A percentile compares a stretch with the other conserved stretches of the same genome.
Evolutionary conservation across 78 protist species (phyloP).

Genomic region (Tieghemostelium lacteum): DNA sequence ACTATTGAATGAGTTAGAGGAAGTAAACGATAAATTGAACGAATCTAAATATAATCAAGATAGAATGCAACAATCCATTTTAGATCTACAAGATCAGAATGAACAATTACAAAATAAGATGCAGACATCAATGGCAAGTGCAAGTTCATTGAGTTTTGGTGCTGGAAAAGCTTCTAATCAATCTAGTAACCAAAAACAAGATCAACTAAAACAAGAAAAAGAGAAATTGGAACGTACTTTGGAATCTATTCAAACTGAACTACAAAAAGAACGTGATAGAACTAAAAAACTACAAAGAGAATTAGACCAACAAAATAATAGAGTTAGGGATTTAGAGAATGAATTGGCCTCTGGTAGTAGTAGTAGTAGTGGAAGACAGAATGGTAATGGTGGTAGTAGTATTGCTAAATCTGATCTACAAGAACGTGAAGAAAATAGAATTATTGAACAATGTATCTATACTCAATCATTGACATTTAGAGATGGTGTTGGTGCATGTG

Average conservation of each 20-base stretch:
- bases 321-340: conserved; percentile 21
- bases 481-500: conserved; percentile 56
- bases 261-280: conserved; percentile 23
- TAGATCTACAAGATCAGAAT: conserved; percentile 1
- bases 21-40: not conserved
- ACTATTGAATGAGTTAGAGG: not conserved
- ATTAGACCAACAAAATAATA: conserved; percentile 9
- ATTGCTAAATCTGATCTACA: conserved; percentile 33
- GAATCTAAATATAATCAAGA: not conserved
- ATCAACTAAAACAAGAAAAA: not conserved
- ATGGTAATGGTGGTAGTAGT: not conserved
- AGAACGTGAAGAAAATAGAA: conserved; percentile 42
- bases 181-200: conserved; percentile 1
- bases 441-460: conserved; percentile 58
- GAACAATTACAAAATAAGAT: conserved; percentile 28
- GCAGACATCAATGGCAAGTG: conserved; percentile 7
- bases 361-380: too few species aligned
- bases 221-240: conserved; percentile 30
- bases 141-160: conserved; percentile 33
- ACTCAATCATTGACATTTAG: conserved; percentile 35
- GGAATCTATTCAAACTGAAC: not conserved
- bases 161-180: not conserved
- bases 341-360: conserved; percentile 15
- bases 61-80: not conserved
- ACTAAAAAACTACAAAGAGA: conserved; percentile 36